These are phyloP conservation scores for Diaporthe sp. DNA, from an alignment of 2,329 filamentous ascomycete genomes.

Conservation along the genomic window DNA sequence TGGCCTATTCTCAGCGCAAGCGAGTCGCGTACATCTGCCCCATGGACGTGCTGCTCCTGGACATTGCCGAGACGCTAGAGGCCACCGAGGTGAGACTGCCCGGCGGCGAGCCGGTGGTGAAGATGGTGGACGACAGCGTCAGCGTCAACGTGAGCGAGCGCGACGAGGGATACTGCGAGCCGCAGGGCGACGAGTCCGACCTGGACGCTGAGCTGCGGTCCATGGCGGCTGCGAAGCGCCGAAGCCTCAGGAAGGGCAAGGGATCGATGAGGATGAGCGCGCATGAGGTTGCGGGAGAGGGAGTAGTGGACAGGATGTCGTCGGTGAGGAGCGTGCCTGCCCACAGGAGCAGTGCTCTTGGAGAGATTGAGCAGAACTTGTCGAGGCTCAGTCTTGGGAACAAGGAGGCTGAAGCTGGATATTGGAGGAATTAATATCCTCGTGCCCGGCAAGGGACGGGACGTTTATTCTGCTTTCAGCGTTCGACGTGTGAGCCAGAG, in stretches of 20 bases:
- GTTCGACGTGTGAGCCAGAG: neutral
- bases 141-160: constrained; percentile 43
- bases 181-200: constrained; percentile 45
- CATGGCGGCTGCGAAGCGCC: constrained; percentile 38
- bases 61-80: constrained; percentile 84
- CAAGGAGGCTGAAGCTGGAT: constrained; percentile 19
- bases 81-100: constrained; percentile 80
- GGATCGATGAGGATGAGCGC: constrained; percentile 25
- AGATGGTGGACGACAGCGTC: constrained; percentile 54
- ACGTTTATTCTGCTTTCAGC: neutral
- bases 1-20: constrained; percentile 87
- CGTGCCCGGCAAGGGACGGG: neutral
- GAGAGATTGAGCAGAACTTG: constrained; percentile 19
- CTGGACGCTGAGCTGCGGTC: constrained; percentile 32
- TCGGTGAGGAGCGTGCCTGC: constrained; percentile 22
- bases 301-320: neutral
- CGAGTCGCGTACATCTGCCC: constrained; percentile 92
- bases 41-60: constrained; percentile 89
- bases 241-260: constrained; percentile 38
- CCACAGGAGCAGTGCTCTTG: constrained; percentile 7
- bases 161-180: constrained; percentile 75
- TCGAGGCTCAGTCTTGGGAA: constrained; percentile 33
- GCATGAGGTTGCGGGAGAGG: constrained; percentile 6
- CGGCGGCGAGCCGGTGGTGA: constrained; percentile 62
- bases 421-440: constrained; percentile 8